Percentiles rank a stretch among this genome's conserved stretches.
Evolutionary conservation across 2,329 filamentous ascomycete genomes (phyloP).

Genomic region (Phoma sp.): DNA sequence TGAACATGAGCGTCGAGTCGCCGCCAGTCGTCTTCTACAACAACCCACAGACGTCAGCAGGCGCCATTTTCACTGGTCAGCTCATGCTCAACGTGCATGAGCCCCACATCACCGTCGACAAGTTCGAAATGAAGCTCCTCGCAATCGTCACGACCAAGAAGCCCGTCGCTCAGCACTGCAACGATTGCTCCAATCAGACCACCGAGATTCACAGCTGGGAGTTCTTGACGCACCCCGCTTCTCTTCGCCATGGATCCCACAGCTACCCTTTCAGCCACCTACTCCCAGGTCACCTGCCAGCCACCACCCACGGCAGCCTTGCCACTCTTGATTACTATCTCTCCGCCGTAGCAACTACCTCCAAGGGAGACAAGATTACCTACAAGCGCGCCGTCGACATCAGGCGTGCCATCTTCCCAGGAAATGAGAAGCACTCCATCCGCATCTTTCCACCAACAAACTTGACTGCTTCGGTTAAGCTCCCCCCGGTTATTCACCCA

Average conservation of each 20-base stretch:
- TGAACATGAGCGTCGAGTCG: conserved; percentile 76
- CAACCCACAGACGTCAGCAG: conserved; percentile 73
- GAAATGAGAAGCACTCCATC: conserved; percentile 84
- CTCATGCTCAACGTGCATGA: conserved; percentile 76
- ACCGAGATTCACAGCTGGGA: conserved; percentile 81
- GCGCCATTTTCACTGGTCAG: conserved; percentile 84
- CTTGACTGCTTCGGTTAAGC: conserved; percentile 82
- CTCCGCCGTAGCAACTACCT: conserved; percentile 55
- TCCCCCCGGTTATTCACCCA: conserved; percentile 84
- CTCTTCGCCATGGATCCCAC: conserved; percentile 63
- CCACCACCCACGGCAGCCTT: conserved; percentile 76
- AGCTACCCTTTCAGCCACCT: conserved; percentile 89
- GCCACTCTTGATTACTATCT: conserved; percentile 81
- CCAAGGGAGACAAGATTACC: conserved; percentile 67
- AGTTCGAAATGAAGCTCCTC: conserved; percentile 74
- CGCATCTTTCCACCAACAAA: conserved; percentile 97
- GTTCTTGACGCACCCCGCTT: conserved; percentile 60
- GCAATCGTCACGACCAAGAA: conserved; percentile 78
- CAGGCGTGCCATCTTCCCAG: conserved; percentile 79
- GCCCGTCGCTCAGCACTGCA: conserved; percentile 80
- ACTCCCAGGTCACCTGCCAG: conserved; percentile 83
- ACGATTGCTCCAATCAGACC: conserved; percentile 73
- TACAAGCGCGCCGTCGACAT: conserved; percentile 74
- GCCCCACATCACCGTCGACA: conserved; percentile 68
- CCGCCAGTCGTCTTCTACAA: conserved; percentile 87